Base-by-base conservation (phyloP, 768 basidiomycete species). In the Mycena vulgaris region DNA sequence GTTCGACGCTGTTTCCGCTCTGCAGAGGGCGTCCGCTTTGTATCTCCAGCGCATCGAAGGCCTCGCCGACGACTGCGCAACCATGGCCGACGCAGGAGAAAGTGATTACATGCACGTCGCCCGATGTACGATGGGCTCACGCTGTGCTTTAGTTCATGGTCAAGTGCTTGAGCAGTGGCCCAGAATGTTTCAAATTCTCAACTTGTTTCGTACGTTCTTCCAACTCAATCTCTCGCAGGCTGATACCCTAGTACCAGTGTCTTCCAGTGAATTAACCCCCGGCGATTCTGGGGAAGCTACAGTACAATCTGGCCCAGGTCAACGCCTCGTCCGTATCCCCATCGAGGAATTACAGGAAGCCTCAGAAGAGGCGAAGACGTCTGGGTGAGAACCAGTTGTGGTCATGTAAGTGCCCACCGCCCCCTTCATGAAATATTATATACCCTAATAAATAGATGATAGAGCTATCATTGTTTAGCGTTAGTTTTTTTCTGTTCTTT, bases 151-250 rank as follows among this genome's bases (percentile, higher is more conserved):
- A 94, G 93, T 92, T 37, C 91, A 92, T 70, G 93, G 93, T 13
- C 88, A 93, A 76, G 92, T 94, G 5, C 86, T 93, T 28, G 89
- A 89, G 66, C 92, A 94, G 70, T 94, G 93, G 93, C 91, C 92
- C 13, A 89, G 88, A 77, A 95, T 95, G 93, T 94, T 95, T 75
- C 87, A 89, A 72, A 93, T 93, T 60, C 81, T 95, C 56, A 87
- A 81, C 65, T 82, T 90, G 67, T 94, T 93, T 77, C 75, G 93
- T 94, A 74, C 75, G 91, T 84, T 11, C 31, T 49, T 37, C 39
- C 27, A 27, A 3, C 35, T 19, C 13, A 23, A 2, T 35, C 4
- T 1, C 5, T 39, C 45, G 13, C 49, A 10, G 35, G 48, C 60
- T 14, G 30, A 58, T 1, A 31, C 67, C 19, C 21, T 17, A 9